Base-by-base conservation (phyloP, 345 rosid genomes). In the Trapa incisa region DNA sequence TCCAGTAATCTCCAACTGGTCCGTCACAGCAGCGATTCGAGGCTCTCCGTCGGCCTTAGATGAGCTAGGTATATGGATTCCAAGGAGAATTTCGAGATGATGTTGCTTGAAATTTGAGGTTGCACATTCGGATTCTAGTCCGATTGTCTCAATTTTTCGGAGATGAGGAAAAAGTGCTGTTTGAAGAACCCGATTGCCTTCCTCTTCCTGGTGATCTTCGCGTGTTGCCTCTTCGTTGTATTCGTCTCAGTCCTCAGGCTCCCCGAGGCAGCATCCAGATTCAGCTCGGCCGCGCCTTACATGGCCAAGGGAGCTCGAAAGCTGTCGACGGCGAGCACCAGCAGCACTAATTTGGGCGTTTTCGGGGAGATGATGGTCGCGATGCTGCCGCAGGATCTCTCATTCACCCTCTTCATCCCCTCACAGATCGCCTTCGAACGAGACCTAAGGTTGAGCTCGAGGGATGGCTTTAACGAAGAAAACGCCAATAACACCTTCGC, bases 361-460 rank as follows among this genome's bases (percentile, higher is more conserved):
- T 83, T 89, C 22, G 96, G 91, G 17, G 85, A 81, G 48, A 88
- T 85, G 92, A 83, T 92, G 96, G 60, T 92, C 17, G 82, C 68
- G 62, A 92, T 89, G 98, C 71, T 92, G 65, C 96, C 97, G 0
- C 77, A 76, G 54, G 94, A 85, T 78, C 96, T 89, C 35, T 79
- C 84, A 50, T 88, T 92, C 76, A 92, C 98, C 0, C 78, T 89
- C 69, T 92, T 86, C 41, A 69, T 92, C 47, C 96, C 98, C 36
- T 86, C 96, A 0, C 82, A 75, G 45, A 71, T 61, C 58, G 84
- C 96, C 37, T 88, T 89, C 36, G 62, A 65, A 65, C 91, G 83
- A 12, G 92, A 89, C 74, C 76, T 92, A 35, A 74, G 79, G 70
- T 70, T 88, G 37, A 77, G 43, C 37, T 32, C 4, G 12, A 76